Conservation (phyloP, 257 asterid species). For the Linderniella brevidens region DNA sequence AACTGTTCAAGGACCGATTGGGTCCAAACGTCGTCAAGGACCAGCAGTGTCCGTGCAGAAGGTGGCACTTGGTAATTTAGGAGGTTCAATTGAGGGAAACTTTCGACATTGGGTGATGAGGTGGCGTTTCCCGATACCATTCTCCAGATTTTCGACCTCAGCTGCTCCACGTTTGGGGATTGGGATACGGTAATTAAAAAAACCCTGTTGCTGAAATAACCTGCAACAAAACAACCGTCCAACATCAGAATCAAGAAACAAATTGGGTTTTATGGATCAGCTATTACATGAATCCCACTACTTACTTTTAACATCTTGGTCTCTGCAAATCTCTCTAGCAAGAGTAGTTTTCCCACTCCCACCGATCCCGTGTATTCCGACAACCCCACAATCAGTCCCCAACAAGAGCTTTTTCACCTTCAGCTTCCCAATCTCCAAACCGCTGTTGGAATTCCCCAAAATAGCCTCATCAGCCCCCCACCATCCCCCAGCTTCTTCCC, state of each 20-base stretch:
- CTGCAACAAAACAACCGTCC: conserved; percentile 22
- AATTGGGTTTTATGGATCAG: background rate
- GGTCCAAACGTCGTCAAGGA: conserved; percentile 89
- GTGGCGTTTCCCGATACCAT: conserved; percentile 33
- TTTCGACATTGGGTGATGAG: conserved; percentile 8
- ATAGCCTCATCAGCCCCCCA: conserved; percentile 47
- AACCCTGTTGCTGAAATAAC: conserved; percentile 41
- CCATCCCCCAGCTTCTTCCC: conserved; percentile 57
- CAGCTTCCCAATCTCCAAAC: conserved; percentile 69
- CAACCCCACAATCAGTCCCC: conserved; percentile 17
- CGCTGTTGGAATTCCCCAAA: conserved; percentile 42
- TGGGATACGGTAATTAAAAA: conserved; percentile 75
- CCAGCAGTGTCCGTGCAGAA: conserved; percentile 26
- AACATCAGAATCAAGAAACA: background rate
- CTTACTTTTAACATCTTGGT: conserved; percentile 49
- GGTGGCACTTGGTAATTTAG: conserved; percentile 12
- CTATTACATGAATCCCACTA: background rate
- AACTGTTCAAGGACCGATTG: conserved; percentile 56
- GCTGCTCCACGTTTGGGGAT: conserved; percentile 73
- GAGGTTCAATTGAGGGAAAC: conserved; percentile 22
- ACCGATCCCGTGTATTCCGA: conserved; percentile 72
- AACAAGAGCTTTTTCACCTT: conserved; percentile 11
- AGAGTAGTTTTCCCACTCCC: conserved; percentile 92
- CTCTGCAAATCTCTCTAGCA: conserved; percentile 73
- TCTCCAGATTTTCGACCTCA: conserved; percentile 41